Base-by-base conservation (phyloP, 192 early-diverging fungal genomes). In the Backusella liffmaniae region DNA sequence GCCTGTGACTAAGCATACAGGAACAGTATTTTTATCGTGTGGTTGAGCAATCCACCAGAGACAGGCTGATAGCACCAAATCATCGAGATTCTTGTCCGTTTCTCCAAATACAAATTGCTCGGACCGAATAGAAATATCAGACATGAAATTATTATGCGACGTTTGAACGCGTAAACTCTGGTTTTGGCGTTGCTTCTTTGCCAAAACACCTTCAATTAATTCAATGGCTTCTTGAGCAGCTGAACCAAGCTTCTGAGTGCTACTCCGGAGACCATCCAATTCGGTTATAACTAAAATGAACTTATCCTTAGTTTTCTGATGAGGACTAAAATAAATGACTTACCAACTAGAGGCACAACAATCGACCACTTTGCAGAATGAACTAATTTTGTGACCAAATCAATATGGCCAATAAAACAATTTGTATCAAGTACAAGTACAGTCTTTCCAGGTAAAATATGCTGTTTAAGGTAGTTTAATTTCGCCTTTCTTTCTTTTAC, bases 1-100 rank as follows among this genome's bases (percentile, higher is more conserved):
- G 44, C 82, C 85, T 34, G 88, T 90, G n/a, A 90, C 84, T 34
- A 90, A 69, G 37, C 82, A 83, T 1, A 76, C 82, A n/a, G 73
- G 69, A 32, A 70, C 76, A 8, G 32, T 34, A 1, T 65, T 59
- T 36, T 74, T 59, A 53, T 72, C 56, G 8, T 73, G 37, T 36
- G 39, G 51, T 66, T 74, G 73, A 9, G 21, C 18, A 4, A 32
- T 35, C 82, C 82, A 83, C 88, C 88, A 90, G 1, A 88, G 74
- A 74, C 88, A 90, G 7, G 84, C 71, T 0, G 84, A 84, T 6
- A 90, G 79, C 37, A 90, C 84, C 32, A 90, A 77, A 49, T 90
- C 88, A 73, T 90, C 88, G n/a, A 90, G 74, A 78, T 90, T 90
- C 51, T 86, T 82, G 67, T 86, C 86, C 56, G 84, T 84, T 78